These are phyloP conservation scores for Debaryomyces prosopidis DNA, from an alignment of 805 yeast genomes.

Conservation along the genomic window DNA sequence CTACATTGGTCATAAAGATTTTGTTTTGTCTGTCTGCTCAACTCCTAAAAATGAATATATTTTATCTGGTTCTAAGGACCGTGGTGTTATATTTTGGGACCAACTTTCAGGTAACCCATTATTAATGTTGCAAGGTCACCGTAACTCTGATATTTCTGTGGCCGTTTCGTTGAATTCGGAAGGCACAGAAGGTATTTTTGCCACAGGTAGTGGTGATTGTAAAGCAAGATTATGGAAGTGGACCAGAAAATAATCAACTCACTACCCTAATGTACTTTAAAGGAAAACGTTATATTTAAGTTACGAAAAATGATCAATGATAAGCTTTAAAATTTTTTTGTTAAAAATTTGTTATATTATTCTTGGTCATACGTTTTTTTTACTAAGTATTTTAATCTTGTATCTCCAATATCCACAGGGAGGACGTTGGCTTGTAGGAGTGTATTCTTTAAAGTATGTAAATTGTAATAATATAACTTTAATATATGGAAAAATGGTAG, in stretches of 20 bases:
- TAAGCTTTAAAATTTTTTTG: not conserved
- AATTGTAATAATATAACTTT: not conserved
- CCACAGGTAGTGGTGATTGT: constrained; percentile 97
- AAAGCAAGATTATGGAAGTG: constrained; percentile 96
- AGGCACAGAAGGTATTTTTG: constrained; percentile 80
- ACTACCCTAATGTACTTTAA: no score
- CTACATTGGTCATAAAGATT: constrained; percentile 94
- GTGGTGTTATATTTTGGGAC: constrained; percentile 98
- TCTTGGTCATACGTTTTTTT: not conserved
- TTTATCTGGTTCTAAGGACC: constrained; percentile 92
- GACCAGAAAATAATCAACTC: constrained; percentile 43
- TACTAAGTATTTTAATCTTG: not conserved
- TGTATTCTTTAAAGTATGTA: not conserved
- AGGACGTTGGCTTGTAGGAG: not conserved
- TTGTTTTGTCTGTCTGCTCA: constrained; percentile 89
- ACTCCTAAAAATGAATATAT: constrained; percentile 92
- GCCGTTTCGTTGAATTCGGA: constrained; percentile 82
- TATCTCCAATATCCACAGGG: no score
- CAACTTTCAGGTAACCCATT: constrained; percentile 87
- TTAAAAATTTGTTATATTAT: not conserved
- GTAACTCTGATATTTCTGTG: constrained; percentile 92
- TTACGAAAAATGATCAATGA: no score
- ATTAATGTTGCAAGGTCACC: constrained; percentile 94
- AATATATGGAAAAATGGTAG: not conserved
- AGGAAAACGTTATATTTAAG: no score